Conservation (phyloP, 2,329 filamentous ascomycete genomes). For the Hypoxylon sp. region DNA sequence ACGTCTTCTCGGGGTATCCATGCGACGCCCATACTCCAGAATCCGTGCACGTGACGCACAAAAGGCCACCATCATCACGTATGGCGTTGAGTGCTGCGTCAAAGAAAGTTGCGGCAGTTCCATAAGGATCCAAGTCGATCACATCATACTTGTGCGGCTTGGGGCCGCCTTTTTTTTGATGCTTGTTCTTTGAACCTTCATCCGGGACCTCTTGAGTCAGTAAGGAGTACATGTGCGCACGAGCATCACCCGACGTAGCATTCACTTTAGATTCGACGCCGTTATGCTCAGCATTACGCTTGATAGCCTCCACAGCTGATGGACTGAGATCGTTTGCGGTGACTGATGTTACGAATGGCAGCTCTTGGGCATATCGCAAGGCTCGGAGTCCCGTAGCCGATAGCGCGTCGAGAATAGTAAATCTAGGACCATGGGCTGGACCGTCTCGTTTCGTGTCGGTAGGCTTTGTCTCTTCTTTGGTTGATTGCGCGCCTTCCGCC, state of each 20-base stretch:
- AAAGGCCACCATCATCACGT: slow-evolving; percentile 84
- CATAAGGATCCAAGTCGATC: slow-evolving; percentile 96
- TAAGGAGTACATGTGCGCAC: slow-evolving; percentile 88
- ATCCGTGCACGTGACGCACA: slow-evolving; percentile 97
- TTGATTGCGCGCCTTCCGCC: slow-evolving; percentile 35
- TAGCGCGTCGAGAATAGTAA: slow-evolving; percentile 93
- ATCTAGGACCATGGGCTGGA: slow-evolving; percentile 59
- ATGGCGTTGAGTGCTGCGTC: slow-evolving; percentile 91
- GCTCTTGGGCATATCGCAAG: slow-evolving; percentile 89
- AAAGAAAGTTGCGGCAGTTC: slow-evolving; percentile 91
- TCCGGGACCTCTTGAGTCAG: slow-evolving; percentile 67
- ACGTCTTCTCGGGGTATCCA: slow-evolving; percentile 94
- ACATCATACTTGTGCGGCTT: slow-evolving; percentile 80
- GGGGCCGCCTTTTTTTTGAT: slow-evolving; percentile 54
- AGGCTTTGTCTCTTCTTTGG: slow-evolving; percentile 30
- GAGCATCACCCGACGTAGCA: slow-evolving; percentile 83
- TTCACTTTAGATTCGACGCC: slow-evolving; percentile 77
- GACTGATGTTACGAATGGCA: slow-evolving; percentile 84
- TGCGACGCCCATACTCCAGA: slow-evolving; percentile 95
- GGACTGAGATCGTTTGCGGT: slow-evolving; percentile 91
- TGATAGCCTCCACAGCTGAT: slow-evolving; percentile 83
- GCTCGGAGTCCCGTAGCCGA: slow-evolving; percentile 94
- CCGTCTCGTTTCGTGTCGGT: slow-evolving; percentile 37
- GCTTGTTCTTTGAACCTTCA: slow-evolving; percentile 55
- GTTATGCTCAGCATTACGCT: slow-evolving; percentile 88